phyloP scores from a whole-genome alignment of 148 eudicot species.

The Amaranthus palmeri region DNA sequence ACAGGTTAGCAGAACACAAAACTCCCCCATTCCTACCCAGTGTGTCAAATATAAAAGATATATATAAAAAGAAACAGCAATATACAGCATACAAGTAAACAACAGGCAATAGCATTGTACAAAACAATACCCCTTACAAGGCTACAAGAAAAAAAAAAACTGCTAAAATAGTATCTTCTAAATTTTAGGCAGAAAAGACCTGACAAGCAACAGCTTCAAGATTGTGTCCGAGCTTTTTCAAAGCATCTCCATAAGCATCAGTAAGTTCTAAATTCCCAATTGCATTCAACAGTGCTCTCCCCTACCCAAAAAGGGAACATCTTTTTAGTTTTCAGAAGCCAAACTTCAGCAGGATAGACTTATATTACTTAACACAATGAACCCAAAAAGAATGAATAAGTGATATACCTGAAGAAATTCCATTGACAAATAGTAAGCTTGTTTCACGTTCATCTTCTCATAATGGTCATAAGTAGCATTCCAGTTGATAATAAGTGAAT shows the following conservation, averaged over 20 bases:
- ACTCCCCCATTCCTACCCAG: background rate
- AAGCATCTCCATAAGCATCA: conserved; percentile 78
- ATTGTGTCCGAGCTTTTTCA: conserved; percentile 64
- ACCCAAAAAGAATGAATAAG: background rate
- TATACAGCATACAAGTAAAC: background rate
- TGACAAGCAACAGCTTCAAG: conserved; percentile 76
- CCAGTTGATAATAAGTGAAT: conserved; percentile 76
- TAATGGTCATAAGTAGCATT: conserved; percentile 72
- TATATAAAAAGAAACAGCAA: background rate
- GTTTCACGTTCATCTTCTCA: conserved; percentile 79
- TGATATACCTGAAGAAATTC: conserved; percentile 79
- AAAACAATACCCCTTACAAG: background rate
- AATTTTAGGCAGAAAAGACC: conserved; percentile 33
- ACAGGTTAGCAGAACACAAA: background rate
- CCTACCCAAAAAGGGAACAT: conserved; percentile 38
- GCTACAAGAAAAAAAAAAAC: background rate
- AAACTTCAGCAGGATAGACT: background rate
- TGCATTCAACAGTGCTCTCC: conserved; percentile 86
- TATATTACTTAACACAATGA: background rate
- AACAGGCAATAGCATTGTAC: background rate
- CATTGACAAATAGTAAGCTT: conserved; percentile 94
- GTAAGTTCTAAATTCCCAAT: conserved; percentile 77
- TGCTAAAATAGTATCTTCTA: background rate
- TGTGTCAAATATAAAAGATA: background rate
- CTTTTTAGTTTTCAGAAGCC: background rate